Percentiles rank a stretch among this genome's conserved stretches.
phyloP scores from a whole-genome alignment of 495 filamentous ascomycete species.

The Astrothelium subdiscretum region DNA sequence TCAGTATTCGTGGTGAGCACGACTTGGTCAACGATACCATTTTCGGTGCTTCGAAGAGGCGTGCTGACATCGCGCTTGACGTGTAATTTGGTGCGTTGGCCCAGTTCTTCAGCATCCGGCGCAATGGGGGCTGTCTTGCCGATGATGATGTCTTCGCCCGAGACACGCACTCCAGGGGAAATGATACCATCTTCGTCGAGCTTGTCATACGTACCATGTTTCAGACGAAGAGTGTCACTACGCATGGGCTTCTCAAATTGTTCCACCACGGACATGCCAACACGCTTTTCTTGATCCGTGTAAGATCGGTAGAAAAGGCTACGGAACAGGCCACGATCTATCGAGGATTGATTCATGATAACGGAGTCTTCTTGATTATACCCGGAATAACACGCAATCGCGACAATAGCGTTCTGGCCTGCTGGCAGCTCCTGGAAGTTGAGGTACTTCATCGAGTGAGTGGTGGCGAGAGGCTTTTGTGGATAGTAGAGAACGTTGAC shows the following conservation, averaged over 20 bases:
- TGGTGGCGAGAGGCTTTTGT: conserved; percentile 93
- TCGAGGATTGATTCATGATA: conserved; percentile 99
- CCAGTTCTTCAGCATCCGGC: conserved; percentile 85
- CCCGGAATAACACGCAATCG: conserved; percentile 93
- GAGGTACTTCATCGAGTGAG: conserved; percentile 94
- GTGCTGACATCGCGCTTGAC: conserved; percentile 92
- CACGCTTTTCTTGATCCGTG: conserved; percentile 86
- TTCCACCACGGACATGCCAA: conserved; percentile 82
- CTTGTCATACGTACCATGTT: conserved; percentile 96
- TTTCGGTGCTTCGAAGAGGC: conserved; percentile 87
- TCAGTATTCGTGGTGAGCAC: conserved; percentile 86
- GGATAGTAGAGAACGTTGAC: conserved; percentile 98
- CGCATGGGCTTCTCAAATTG: conserved; percentile 88
- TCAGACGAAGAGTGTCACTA: conserved; percentile 75
- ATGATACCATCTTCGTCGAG: conserved; percentile 91
- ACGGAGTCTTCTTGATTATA: conserved; percentile 99
- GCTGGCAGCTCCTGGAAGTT: conserved; percentile 95
- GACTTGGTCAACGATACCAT: conserved; percentile 89
- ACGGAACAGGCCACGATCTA: conserved; percentile 92
- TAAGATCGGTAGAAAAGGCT: conserved; percentile 97
- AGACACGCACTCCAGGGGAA: conserved; percentile 82
- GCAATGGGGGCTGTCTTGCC: conserved; percentile 94
- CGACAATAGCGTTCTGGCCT: conserved; percentile 96
- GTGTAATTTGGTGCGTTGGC: conserved; percentile 78
- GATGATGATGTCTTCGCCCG: conserved; percentile 97